Evolutionary conservation across 2,329 filamentous ascomycete species (phyloP), one percentile per base, ranked within the genome.

Genomic region (Ophiocordyceps camponoti-floridani): DNA sequence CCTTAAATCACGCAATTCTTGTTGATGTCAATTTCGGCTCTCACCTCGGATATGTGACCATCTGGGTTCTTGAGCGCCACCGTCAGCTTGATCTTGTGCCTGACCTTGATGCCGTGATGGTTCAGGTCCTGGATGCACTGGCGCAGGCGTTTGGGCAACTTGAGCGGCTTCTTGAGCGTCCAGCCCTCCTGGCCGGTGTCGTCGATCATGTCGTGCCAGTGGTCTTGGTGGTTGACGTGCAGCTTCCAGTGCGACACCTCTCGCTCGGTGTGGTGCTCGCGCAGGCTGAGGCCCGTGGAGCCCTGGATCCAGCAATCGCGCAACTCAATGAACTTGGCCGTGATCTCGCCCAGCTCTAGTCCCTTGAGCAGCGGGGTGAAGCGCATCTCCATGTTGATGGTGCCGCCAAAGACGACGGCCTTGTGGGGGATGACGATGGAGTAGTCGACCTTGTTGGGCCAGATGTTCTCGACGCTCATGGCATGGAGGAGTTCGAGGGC

Each of bases 381-480:
- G 49, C 84, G 78, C 66, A 95, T 89, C 53, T 94, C 80, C 47
- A 94, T 72, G 1, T 79, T 77, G 43, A 96, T 79, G 19, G 73
- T 73, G n/a, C 85, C 93, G 43, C 91, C 91, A 54, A 95, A 94
- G 16, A 94, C 83, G 45, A 94, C 82, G 2, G 91, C 91, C 65
- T 95, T 95, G 56, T 86, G 88, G 0, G 91, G 89, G 11, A 94
- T 84, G 47, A 85, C 78, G 50, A 98, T 87, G 28, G 86, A 89
- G 65, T 98, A 98, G 59, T 94, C 85, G 53, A 96, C 76, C 68
- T 98, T 98, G 67, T 94, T 91, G 6, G 87, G 84, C 91, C 91
- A 98, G 50, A 94, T 83, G 57, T 95, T 95, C 62, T 95, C 88
- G 50, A 96, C 88, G 50, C 84, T 85, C 85, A 95, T 91, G 42